Conservation (phyloP, 306 rosid genomes). For the Glycine tomentella region DNA sequence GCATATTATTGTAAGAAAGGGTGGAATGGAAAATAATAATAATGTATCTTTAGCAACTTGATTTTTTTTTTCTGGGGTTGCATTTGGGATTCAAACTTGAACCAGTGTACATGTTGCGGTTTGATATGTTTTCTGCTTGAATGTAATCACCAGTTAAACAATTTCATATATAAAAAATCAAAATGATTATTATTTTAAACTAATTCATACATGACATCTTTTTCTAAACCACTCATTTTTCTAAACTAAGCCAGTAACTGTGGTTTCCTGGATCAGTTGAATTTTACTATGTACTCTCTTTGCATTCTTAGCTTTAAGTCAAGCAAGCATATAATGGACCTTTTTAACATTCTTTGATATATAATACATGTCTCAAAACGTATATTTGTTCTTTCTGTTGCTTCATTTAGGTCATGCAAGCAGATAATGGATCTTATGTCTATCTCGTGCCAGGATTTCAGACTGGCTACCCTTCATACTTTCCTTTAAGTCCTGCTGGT, state of each 20-base stretch:
- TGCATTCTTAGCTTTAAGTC: constrained; percentile 7
- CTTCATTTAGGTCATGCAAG: constrained; percentile 80
- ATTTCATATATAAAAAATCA: neutral
- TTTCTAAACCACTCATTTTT: neutral
- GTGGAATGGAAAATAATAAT: constrained; percentile 3
- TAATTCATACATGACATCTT: neutral
- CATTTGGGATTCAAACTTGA: neutral
- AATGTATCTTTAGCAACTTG: neutral
- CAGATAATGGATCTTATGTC: constrained; percentile 83
- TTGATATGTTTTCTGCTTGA: constrained; percentile 22
- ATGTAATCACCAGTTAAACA: neutral
- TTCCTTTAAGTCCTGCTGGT: constrained; percentile 56
- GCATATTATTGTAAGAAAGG: constrained; percentile 15
- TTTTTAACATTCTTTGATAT: neutral
- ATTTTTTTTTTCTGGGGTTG: neutral
- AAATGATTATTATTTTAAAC: constrained; percentile 14
- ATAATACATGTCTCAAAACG: constrained; percentile 32
- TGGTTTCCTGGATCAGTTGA: constrained; percentile 6
- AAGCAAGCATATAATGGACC: neutral
- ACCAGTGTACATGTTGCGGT: neutral
- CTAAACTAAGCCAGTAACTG: neutral
- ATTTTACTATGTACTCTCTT: neutral
- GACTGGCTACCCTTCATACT: constrained; percentile 64
- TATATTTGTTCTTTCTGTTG: constrained; percentile 38
- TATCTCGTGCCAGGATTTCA: constrained; percentile 79